A percentile compares a stretch with the other conserved stretches of the same genome.
These are phyloP conservation scores for Salvia sclarea DNA, from an alignment of 305 asterid species.

Conservation along the genomic window DNA sequence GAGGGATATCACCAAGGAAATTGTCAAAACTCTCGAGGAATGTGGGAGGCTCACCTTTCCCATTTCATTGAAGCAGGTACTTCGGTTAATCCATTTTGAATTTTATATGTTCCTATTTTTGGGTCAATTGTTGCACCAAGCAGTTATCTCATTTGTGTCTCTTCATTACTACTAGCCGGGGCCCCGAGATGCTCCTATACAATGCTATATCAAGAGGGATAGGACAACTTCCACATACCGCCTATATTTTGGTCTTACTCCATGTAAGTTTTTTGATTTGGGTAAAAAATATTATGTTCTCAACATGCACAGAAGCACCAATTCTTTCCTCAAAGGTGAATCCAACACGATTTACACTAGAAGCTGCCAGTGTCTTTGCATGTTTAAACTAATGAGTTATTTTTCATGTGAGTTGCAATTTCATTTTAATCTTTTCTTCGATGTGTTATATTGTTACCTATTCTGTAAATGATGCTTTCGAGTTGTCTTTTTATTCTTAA, in stretches of 20 bases:
- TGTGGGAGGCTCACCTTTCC: slow-evolving; percentile 96
- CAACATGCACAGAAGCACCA: not conserved
- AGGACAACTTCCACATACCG: slow-evolving; percentile 55
- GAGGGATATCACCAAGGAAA: slow-evolving; percentile 86
- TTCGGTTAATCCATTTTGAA: slow-evolving; percentile 9
- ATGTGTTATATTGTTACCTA: not conserved
- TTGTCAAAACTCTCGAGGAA: slow-evolving; percentile 87
- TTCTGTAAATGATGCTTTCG: not conserved
- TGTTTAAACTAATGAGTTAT: not conserved
- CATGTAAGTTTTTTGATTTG: slow-evolving; percentile 54
- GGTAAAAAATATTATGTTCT: not conserved
- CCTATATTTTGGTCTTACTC: slow-evolving; percentile 67
- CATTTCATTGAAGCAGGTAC: slow-evolving; percentile 86
- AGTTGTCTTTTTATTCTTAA: not conserved
- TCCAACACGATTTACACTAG: not conserved
- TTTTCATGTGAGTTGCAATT: not conserved
- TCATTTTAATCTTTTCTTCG: not conserved
- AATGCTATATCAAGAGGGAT: slow-evolving; percentile 77
- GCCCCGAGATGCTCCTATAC: slow-evolving; percentile 71
- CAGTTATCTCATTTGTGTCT: not conserved
- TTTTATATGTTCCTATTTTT: not conserved
- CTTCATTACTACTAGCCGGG: slow-evolving; percentile 52
- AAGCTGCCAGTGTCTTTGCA: not conserved
- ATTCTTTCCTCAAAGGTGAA: not conserved
- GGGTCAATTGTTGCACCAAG: slow-evolving; percentile 15